Base-by-base conservation (phyloP, 345 rosid genomes). In the Hibiscus trionum region DNA sequence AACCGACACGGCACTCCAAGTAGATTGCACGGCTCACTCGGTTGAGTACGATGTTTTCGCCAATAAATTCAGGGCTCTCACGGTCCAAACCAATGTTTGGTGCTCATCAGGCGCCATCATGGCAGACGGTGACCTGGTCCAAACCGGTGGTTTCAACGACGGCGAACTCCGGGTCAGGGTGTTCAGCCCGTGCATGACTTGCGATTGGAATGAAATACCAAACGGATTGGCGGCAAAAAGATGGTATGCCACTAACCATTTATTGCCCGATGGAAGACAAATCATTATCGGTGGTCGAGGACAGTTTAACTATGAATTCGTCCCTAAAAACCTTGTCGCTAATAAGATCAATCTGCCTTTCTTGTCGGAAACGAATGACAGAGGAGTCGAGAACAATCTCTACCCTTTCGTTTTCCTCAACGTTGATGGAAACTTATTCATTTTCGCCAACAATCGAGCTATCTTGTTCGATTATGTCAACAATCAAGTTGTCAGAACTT, bases 61-160 rank as follows among this genome's bases (percentile, higher is more conserved):
- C 11, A 42, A 42, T 42, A 42, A 42, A 44, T 10, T 44, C 49
- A 44, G 49, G 16, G 84, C 96, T 5, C 86, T 90, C 14, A 83
- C 78, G 64, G 92, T 92, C 31, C 91, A 80, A 61, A 85, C 90
- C 1, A 76, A 88, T 58, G 86, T 86, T 11, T 92, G 93, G 96
- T 90, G 97, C 79, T 91, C 97, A 1, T 91, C 97, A 39, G 97
- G 96, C 4, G 69, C 91, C 29, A 82, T 83, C 11, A 62, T 63
- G 72, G 80, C 87, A 1, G 87, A 91, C 27, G 96, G 96, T 4
- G 21, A 59, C 12, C 81, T 90, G 24, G 61, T 90, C 15, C 96
- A 90, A 69, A 86, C 96, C 16, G 96, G 96, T 0, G 91, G 91
- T 12, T 84, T 74, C 76, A 58, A 78, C 12, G 84, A 77, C 61